Percentiles rank a stretch among this genome's conserved stretches.
Evolutionary conservation across 164 flowering plant species (phyloP).

Genomic region (Brasenia schreberi): DNA sequence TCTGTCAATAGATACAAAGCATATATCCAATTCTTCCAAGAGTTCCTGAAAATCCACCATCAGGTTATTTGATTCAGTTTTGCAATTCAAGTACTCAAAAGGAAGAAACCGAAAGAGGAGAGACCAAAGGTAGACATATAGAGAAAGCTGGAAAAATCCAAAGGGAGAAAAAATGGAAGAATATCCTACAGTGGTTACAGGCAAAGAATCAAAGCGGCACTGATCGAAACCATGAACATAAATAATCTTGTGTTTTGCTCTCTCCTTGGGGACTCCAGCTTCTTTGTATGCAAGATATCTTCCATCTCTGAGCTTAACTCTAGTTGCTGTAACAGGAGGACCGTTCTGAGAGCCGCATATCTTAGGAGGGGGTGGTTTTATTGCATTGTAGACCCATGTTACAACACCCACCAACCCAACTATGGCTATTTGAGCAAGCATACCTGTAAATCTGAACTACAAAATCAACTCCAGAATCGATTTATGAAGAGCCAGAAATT

Average conservation of each 20-base stretch:
- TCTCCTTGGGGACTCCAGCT: slow-evolving; percentile 32
- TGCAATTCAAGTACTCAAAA: neutral
- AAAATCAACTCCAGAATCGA: no score
- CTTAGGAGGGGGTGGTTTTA: slow-evolving; percentile 34
- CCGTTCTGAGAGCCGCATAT: slow-evolving; percentile 37
- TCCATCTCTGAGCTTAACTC: slow-evolving; percentile 48
- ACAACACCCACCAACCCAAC: slow-evolving; percentile 20
- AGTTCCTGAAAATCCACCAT: slow-evolving; percentile 23
- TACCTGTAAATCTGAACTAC: slow-evolving; percentile 8
- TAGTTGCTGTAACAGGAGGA: slow-evolving; percentile 40
- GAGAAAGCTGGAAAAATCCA: neutral
- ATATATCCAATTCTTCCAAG: slow-evolving; percentile 34
- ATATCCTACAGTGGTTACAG: slow-evolving; percentile 7
- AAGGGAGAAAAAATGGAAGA: neutral
- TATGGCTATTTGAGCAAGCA: slow-evolving; percentile 19
- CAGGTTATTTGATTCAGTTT: neutral
- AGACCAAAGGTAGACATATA: neutral
- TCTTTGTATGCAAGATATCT: slow-evolving; percentile 46
- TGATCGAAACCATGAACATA: slow-evolving; percentile 30
- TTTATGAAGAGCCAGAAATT: no score
- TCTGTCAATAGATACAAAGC: slow-evolving; percentile 34
- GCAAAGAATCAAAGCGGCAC: slow-evolving; percentile 6
- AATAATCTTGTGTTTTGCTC: slow-evolving; percentile 38
- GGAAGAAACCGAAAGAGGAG: neutral
- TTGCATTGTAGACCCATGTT: slow-evolving; percentile 28